phyloP scores from a whole-genome alignment of 2,329 filamentous ascomycete genomes.

The Fusarium compactum region DNA sequence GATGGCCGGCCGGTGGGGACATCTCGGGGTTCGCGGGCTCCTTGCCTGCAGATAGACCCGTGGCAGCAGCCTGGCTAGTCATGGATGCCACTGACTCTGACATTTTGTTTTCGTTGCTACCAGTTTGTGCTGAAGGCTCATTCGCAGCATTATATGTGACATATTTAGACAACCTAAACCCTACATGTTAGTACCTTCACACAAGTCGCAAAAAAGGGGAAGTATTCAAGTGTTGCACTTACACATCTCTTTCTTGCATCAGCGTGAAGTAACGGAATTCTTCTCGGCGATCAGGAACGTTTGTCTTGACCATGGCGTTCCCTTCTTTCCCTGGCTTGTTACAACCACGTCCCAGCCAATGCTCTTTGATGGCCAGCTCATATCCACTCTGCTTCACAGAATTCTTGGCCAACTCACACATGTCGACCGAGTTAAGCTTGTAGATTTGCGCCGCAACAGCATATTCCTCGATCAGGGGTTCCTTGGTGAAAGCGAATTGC shows the following conservation, averaged over 20 bases:
- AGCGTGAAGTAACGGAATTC: conserved; percentile 91
- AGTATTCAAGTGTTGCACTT: conserved; percentile 53
- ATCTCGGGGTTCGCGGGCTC: conserved; percentile 23
- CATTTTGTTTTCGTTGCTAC: conserved; percentile 28
- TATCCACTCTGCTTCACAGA: conserved; percentile 96
- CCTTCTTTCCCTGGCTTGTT: conserved; percentile 82
- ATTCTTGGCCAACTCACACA: conserved; percentile 98
- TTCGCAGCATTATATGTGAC: conserved; percentile 51
- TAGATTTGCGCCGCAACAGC: conserved; percentile 98
- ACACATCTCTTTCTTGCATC: conserved; percentile 87
- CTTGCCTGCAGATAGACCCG: conserved; percentile 4
- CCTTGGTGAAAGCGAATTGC: conserved; percentile 98
- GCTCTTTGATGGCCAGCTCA: conserved; percentile 86
- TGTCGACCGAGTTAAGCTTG: conserved; percentile 95
- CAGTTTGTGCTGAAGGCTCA: conserved; percentile 31
- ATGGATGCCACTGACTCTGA: conserved; percentile 37
- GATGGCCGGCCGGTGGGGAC: conserved; percentile 25
- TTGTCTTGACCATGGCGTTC: conserved; percentile 95
- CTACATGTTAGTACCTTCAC: conserved; percentile 8
- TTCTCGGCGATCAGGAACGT: conserved; percentile 92
- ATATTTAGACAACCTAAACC: conserved; percentile 57
- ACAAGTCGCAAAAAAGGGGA: background rate
- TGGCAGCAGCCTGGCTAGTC: conserved; percentile 9
- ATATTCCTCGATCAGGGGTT: conserved; percentile 97
- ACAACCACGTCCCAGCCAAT: conserved; percentile 88